Base-by-base conservation (phyloP, 2,329 filamentous ascomycete genomes). In the Catunica adiposa region DNA sequence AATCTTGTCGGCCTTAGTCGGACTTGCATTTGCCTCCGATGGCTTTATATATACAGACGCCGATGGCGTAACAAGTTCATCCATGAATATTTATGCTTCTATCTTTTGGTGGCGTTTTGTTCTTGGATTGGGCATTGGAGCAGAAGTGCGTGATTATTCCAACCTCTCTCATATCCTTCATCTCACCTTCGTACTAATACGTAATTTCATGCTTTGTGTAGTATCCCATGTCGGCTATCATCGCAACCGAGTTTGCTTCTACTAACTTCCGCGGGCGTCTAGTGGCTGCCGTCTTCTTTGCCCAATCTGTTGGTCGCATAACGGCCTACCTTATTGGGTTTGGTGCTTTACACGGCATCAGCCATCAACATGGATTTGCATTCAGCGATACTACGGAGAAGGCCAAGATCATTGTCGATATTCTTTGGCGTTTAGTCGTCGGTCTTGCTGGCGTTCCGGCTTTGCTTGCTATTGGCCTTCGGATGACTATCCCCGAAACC, bases 241-340 rank as follows among this genome's bases (percentile, higher is more conserved):
- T 66, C 17, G 61, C 62, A 1, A 63, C 64, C 0, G 64, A 66
- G 46, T 66, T 60, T 50, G 58, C 61, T 7, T 62, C 64, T 1
- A 66, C 64, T 5, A 46, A 61, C 11, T 63, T 60, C 7, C 56
- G 64, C 23, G 62, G 61, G 6, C 59, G 58, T 6, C 63, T 64
- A 59, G 56, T 66, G 20, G 62, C 64, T 2, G 59, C 62, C 17
- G 61, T 66, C 15, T 65, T 64, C 46, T 54, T 61, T 5, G 62
- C 62, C 59, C 64, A 66, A 56, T 61, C 63, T 1, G 51, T 69
- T 38, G 73, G 72, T 51, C 70, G 69, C 52, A 72, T 74, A 67
- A 63, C 75, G 17, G 71, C 72, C 8, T 75, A 73, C 61, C 74
- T 72, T 69, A 69, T 75, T 61, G 74, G 75, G 62, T 76, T 75